Evolutionary conservation across 169 alveolate species (phyloP).

Genomic region (Plasmodium sp.): DNA sequence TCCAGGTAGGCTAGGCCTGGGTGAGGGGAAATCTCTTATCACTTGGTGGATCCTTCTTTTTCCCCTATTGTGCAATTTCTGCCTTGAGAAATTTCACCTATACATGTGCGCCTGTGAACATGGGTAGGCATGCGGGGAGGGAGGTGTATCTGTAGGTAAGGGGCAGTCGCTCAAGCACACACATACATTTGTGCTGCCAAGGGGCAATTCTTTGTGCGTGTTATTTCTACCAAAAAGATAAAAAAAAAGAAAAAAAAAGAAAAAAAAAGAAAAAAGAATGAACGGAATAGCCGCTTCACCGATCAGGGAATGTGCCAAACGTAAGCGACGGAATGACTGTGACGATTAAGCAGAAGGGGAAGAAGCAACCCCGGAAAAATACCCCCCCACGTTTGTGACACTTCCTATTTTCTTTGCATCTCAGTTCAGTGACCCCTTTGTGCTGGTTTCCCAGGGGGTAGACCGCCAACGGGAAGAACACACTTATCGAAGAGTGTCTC

Average conservation of each 20-base stretch:
- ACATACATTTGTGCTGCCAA: not conserved
- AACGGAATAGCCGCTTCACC: not conserved
- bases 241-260: not conserved
- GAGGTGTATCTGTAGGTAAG: not conserved
- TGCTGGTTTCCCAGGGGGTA: not conserved
- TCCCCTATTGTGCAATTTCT: not conserved
- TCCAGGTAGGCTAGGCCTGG: no score
- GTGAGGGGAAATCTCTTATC: not conserved
- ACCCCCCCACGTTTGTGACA: not conserved
- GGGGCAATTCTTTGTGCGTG: not conserved
- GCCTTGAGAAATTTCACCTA: not conserved
- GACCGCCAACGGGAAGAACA: not conserved
- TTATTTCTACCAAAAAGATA: not conserved
- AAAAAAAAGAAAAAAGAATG: not conserved
- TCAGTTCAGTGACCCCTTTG: not conserved
- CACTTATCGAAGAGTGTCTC: not conserved
- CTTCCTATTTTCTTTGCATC: not conserved
- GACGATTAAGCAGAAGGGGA: not conserved
- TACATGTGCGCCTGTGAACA: not conserved
- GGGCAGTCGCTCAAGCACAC: not conserved
- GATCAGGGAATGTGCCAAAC: not conserved
- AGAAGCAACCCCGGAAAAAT: not conserved
- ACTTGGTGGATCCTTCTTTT: not conserved
- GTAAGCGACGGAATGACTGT: not conserved
- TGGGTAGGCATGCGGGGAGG: not conserved